Evolutionary conservation across 2,329 filamentous ascomycete genomes (phyloP).

Genomic region (Colletotrichum gigasporum): DNA sequence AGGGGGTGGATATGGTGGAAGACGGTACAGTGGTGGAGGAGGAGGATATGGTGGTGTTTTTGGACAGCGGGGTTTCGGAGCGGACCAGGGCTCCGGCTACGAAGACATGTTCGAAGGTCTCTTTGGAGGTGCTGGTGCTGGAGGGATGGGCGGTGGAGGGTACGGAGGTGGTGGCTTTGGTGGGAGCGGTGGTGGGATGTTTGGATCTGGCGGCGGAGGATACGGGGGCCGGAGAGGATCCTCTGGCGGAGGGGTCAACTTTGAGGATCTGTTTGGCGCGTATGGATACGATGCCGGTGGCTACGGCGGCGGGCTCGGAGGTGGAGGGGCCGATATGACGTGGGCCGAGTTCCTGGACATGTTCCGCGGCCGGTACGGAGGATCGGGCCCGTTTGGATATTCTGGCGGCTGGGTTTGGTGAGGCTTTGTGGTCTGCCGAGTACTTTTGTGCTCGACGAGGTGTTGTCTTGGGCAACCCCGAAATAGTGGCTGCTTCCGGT

Average conservation of each 20-base stretch:
- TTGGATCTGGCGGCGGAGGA: not conserved
- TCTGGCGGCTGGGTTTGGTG: not conserved
- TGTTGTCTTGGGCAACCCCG: too few species aligned
- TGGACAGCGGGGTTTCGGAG: not conserved
- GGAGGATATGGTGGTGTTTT: not conserved
- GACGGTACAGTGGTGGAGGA: not conserved
- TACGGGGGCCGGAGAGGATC: not conserved
- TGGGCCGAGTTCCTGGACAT: constrained; percentile 8
- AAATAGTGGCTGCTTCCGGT: too few species aligned
- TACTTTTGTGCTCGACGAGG: too few species aligned
- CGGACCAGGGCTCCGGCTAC: not conserved
- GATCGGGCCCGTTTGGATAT: not conserved
- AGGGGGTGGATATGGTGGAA: not conserved
- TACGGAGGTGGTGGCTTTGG: not conserved
- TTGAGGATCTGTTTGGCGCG: constrained; percentile 5
- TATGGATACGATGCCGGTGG: not conserved
- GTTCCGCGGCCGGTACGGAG: not conserved
- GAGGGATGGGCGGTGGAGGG: not conserved
- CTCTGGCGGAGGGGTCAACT: not conserved
- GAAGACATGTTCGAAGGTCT: not conserved
- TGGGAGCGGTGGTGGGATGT: not conserved
- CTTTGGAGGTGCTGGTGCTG: not conserved
- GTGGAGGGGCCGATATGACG: constrained; percentile 1
- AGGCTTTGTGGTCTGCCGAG: not conserved
- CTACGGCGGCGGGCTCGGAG: not conserved